Base-by-base conservation (phyloP, 768 basidiomycete genomes). In the Fomitopsis pulvina region DNA sequence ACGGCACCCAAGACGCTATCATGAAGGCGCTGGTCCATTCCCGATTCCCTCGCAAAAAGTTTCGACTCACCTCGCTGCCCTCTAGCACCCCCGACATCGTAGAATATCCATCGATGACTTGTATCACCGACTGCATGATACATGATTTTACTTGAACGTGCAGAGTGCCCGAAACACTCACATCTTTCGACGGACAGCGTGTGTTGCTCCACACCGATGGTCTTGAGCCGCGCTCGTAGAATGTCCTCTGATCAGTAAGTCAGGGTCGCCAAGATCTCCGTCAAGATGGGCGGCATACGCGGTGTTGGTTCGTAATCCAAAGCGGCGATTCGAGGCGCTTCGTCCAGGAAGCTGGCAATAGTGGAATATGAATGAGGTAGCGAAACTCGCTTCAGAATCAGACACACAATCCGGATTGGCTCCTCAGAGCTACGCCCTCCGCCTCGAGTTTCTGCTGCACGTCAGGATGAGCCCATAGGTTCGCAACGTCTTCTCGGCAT, bases 181-280 rank as follows among this genome's bases (percentile, higher is more conserved):
- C 74, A 62, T 18, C 63, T 60, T 60, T 83, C 79, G 53, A 80
- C 68, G 2, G 68, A 60, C 43, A 86, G 73, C 7, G 67, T 68
- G 53, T 85, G 80, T 60, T 84, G 80, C 56, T 84, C 81, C 3
- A 83, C 79, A 3, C 83, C 81, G 32, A 79, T 64, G 0, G 84
- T 86, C 41, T 76, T 75, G 32, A 87, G 69, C 45, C 83, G 74
- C 14, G 82, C 81, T 45, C 77, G 78, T 42, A 87, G 66, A 26
- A 87, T 75, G 57, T 87, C 84, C 22, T 77, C 82, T 78, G 56
- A 12, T 6, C 14, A 39, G 9, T 28, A 20, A 22, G 10, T 10
- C 11, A 30, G 28, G 25, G 4, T 18, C 1, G 10, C 27, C 27
- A 37, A 29, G 18, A 8, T 21, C 45, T 20, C 44, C 28, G 16